Conservation (phyloP, 768 basidiomycete species). For the Rhizopogon vinicolor region DNA sequence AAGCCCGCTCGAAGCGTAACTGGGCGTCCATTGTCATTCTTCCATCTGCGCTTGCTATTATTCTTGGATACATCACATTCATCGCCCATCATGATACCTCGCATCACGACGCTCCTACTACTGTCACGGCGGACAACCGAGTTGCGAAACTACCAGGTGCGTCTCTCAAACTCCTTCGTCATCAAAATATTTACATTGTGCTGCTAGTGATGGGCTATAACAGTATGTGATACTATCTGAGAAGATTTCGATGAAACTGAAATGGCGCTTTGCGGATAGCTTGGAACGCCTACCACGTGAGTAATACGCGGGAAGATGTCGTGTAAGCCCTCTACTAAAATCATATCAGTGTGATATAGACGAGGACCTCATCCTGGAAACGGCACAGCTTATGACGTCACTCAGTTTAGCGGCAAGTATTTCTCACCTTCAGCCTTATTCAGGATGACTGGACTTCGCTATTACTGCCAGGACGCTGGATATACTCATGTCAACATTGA, state of each 20-base stretch:
- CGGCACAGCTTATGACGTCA: constrained; percentile 44
- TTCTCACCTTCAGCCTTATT: neutral
- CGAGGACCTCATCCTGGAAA: constrained; percentile 46
- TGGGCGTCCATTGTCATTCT: constrained; percentile 7
- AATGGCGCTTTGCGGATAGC: constrained; percentile 30
- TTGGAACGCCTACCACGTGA: constrained; percentile 66
- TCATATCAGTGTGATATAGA: constrained; percentile 52
- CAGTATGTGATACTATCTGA: constrained; percentile 33
- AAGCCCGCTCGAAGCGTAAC: constrained; percentile 1
- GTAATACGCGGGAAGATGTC: constrained; percentile 7
- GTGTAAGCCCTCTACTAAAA: neutral
- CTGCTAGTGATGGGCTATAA: constrained; percentile 57
- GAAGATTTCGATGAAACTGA: constrained; percentile 1
- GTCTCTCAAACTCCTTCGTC: neutral
- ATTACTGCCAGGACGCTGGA: constrained; percentile 42
- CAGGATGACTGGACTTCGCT: neutral
- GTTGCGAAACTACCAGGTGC: constrained; percentile 34
- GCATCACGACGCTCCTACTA: neutral
- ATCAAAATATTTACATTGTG: neutral
- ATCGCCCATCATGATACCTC: constrained; percentile 3
- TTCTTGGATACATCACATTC: constrained; percentile 13
- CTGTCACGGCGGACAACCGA: constrained; percentile 13
- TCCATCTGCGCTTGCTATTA: constrained; percentile 13
- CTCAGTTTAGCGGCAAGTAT: constrained; percentile 43
- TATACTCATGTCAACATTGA: constrained; percentile 60